Base-by-base conservation (phyloP, 1,284 basidiomycete genomes). In the Sporisorium reilianum region DNA sequence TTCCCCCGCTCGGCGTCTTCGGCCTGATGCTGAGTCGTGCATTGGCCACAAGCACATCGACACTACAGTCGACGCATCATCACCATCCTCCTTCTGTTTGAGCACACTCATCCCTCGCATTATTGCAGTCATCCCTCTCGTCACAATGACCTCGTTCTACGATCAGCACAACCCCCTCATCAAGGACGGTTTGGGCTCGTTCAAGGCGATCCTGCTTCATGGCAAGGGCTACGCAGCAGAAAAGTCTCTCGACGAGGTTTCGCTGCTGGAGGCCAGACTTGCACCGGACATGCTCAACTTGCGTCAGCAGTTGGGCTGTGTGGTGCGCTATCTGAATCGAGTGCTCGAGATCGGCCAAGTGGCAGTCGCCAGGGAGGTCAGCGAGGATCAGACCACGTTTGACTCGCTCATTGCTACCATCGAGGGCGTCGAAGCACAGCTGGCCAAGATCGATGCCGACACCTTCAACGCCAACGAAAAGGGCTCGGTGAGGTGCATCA, bases 291-390 rank as follows among this genome's bases (percentile, higher is more conserved):
- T 44, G 42, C 22, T 44, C 22, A 26, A 44, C 12, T 12, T 44
- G 42, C 42, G 42, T 25, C 42, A 44, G 42, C 42, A 44, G 23
- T 23, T 45, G 25, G 44, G 23, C 44, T 45, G 44, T 28, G 25
- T 28, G 14, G 25, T 45, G 23, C 44, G 44, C 23, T 28, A 28
- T 18, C 25, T 28, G 14, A 45, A 45, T 18, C 14, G 44, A 18
- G 44, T 26, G 44, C 44, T 45, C 44, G 44, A 45, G 22, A 45
- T 45, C 16, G 44, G 25, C 14, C 44, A 45, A 26, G 44, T 28
- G 23, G 23, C 25, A 7, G 44, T 28, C 5, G 44, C 25, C 0
- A 18, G 10, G 7, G 44, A 28, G 25, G 44, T 28, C 3, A 18
- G 14, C 16, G 16, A 45, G 14, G 11, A 45, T 18, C 25, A 16